Percentiles rank a stretch among this genome's conserved stretches.
Conservation (phyloP, 2,329 filamentous ascomycete genomes). For the Biscogniauxia mediterranea region DNA sequence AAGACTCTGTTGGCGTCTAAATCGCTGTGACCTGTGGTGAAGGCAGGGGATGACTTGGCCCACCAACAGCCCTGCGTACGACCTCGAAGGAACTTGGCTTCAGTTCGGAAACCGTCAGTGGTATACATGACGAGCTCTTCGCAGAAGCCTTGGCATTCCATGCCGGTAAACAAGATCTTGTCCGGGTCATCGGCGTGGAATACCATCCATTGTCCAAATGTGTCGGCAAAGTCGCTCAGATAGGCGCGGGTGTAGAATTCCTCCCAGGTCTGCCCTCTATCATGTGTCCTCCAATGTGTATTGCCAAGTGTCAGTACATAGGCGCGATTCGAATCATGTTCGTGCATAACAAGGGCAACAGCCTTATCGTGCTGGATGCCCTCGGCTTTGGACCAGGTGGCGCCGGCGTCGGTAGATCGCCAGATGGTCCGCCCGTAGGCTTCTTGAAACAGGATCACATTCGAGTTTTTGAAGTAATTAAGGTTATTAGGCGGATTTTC, state of each 20-base stretch:
- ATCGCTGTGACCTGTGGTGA: conserved; percentile 65
- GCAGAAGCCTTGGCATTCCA: conserved; percentile 64
- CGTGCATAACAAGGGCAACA: conserved; percentile 69
- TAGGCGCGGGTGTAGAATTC: conserved; percentile 63
- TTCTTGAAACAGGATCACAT: conserved; percentile 77
- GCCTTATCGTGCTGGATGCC: conserved; percentile 63
- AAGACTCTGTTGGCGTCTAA: conserved; percentile 70
- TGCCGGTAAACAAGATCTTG: conserved; percentile 81
- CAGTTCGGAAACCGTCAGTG: conserved; percentile 74
- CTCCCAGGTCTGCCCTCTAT: conserved; percentile 80
- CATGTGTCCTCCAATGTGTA: conserved; percentile 78
- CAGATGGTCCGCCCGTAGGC: conserved; percentile 62
- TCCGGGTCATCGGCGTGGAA: conserved; percentile 85
- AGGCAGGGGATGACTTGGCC: conserved; percentile 75
- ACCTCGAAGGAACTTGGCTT: conserved; percentile 62
- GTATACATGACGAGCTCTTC: conserved; percentile 70
- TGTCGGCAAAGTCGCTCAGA: conserved; percentile 52
- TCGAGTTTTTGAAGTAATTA: conserved; percentile 89
- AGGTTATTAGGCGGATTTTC: conserved; percentile 65
- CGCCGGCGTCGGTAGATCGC: conserved; percentile 78
- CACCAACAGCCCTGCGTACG: conserved; percentile 79
- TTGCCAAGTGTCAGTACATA: conserved; percentile 70
- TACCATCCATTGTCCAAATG: conserved; percentile 51
- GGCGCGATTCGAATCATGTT: conserved; percentile 74
- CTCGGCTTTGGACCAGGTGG: conserved; percentile 67